Conservation (phyloP, 108 stramenopile genomes). For the Cyclotella kingstonii region DNA sequence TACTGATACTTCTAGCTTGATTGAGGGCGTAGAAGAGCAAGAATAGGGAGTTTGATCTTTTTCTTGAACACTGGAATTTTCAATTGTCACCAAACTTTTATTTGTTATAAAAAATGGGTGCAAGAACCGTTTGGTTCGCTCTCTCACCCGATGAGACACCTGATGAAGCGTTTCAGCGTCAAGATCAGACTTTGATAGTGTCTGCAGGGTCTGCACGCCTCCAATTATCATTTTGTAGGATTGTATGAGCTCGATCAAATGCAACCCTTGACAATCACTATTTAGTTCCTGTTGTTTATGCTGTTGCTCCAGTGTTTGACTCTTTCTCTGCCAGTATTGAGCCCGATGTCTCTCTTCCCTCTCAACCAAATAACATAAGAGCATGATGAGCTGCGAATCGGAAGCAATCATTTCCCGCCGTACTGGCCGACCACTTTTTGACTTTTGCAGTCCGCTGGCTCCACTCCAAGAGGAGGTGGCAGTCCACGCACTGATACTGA, state of each 20-base stretch:
- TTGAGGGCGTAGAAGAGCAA: no score
- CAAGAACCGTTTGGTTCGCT: conserved; percentile 23
- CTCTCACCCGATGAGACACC: conserved; percentile 7
- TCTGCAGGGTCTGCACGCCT: conserved; percentile 69
- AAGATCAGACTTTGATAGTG: no score
- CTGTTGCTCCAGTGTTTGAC: no score
- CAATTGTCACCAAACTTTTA: no score
- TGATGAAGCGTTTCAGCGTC: neutral
- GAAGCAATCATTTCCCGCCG: conserved; percentile 19
- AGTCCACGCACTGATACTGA: conserved; percentile 2
- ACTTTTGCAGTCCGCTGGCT: conserved; percentile 1
- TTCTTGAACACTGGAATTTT: no score
- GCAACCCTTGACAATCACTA: neutral
- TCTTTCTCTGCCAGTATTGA: no score
- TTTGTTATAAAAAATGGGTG: no score
- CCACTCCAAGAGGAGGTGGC: conserved; percentile 1
- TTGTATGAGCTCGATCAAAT: conserved; percentile 55
- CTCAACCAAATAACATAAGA: conserved; percentile 21
- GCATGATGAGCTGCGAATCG: conserved; percentile 29
- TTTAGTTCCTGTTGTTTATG: neutral
- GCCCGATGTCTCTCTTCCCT: conserved; percentile 20
- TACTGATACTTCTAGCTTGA: no score
- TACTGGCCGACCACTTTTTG: neutral
- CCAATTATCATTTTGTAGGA: conserved; percentile 59
- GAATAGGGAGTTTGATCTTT: no score